Base-by-base conservation (phyloP, 306 rosid species). In the Abrus pulchellus region DNA sequence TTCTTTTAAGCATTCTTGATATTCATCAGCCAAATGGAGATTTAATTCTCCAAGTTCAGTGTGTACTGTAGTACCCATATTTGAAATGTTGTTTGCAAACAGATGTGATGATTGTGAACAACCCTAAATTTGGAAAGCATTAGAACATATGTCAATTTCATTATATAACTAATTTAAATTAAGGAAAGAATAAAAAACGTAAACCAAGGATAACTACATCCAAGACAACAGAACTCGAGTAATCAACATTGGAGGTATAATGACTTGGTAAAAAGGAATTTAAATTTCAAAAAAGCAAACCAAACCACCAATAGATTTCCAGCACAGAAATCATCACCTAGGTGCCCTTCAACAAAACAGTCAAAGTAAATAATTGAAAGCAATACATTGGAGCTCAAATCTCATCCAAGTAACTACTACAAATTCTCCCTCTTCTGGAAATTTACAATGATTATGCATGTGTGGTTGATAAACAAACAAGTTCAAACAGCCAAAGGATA, bases 11-110 rank as follows among this genome's bases (percentile, higher is more conserved):
- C 92, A 88, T 78, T 92, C 97, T 82, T 92, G 97, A 90, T 90
- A 93, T 84, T 96, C 99, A 84, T 93, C 97, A 8, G 97, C 89
- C 93, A 93, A 80, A 83, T 92, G 90, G 73, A 96, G 90, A 92
- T 96, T 96, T 67, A 96, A 77, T 84, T 96, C 99, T 70, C 98
- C 99, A 70, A 96, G 94, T 77, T 96, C 99, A 88, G 86, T 68
- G 70, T 96, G 99, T 33, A 90, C 87, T 65, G 93, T 65, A 11
- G 90, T 92, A 88, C 98, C 98, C 14, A 81, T 90, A 79, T 85
- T 87, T 65, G 97, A 93, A 81, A 92, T 86, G 85, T 96, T 96
- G 85, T 96, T 93, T 29, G 99, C 94, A 70, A 87, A 96, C 83
- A 96, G 85, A 56, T 96, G 98, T 9, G 92, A 93, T 9, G 98